Evolutionary conservation across 306 rosid genomes (phyloP).

Genomic region (Medicago ruthenica): DNA sequence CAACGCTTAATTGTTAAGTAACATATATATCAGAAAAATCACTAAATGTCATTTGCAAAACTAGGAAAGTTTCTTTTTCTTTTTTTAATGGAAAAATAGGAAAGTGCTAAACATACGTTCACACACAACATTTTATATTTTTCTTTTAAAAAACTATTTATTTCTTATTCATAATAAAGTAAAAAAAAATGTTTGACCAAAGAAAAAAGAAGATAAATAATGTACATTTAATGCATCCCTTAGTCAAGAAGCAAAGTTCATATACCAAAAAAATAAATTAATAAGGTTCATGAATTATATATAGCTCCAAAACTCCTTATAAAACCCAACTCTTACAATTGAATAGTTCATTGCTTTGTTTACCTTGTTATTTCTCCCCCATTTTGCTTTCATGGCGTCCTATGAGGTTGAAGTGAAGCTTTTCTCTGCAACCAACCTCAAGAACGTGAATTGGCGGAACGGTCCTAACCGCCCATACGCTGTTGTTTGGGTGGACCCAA

Average conservation of each 20-base stretch:
- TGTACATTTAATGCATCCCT: not conserved
- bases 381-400: conserved; percentile 17
- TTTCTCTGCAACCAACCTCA: conserved; percentile 58
- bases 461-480: conserved; percentile 66
- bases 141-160: too few species aligned
- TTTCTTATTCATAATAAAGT: too few species aligned
- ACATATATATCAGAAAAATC: too few species aligned
- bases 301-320: not conserved
- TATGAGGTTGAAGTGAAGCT: conserved; percentile 60
- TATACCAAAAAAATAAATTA: too few species aligned
- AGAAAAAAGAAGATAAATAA: not conserved
- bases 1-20: too few species aligned
- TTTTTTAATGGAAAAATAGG: too few species aligned
- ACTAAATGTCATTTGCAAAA: too few species aligned
- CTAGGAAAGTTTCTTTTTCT: too few species aligned
- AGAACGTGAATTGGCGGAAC: conserved; percentile 80
- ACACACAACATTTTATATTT: too few species aligned
- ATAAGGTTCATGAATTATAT: not conserved
- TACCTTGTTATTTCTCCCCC: not conserved
- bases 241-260: not conserved
- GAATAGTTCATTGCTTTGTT: not conserved
- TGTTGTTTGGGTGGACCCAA: conserved; percentile 75
- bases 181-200: too few species aligned
- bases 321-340: not conserved
- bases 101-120: too few species aligned